These are phyloP conservation scores for Gloeophyllum trabeum DNA, from an alignment of 768 basidiomycete genomes.

Conservation along the genomic window DNA sequence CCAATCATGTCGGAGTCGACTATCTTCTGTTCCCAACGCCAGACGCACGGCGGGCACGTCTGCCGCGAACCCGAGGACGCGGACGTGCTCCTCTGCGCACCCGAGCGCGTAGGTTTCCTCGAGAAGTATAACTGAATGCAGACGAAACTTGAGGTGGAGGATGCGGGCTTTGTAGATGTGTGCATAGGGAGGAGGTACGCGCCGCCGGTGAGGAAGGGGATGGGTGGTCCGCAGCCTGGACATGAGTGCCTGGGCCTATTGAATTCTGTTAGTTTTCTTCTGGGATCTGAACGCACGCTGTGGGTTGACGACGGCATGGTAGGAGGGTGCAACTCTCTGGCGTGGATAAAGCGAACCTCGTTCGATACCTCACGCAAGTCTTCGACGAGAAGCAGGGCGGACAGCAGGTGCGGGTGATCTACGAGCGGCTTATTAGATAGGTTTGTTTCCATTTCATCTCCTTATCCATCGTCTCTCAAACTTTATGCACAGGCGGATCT, in stretches of 20 bases:
- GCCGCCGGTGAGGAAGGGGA: not conserved
- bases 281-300: not conserved
- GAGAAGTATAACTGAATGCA: not conserved
- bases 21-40: not conserved
- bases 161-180: slow-evolving; percentile 13
- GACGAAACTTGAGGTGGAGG: slow-evolving; percentile 11
- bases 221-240: slow-evolving; percentile 1
- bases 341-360: slow-evolving; percentile 5
- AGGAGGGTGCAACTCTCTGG: slow-evolving; percentile 5
- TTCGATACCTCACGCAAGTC: slow-evolving; percentile 3
- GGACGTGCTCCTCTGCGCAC: not conserved
- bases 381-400: slow-evolving; percentile 5
- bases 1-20: not conserved
- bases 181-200: slow-evolving; percentile 9
- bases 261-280: not conserved
- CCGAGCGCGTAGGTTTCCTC: not conserved
- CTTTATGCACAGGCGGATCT: not conserved
- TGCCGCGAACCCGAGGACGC: not conserved
- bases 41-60: not conserved
- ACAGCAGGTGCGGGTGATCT: slow-evolving; percentile 4
- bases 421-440: slow-evolving; percentile 3
- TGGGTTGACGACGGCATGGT: slow-evolving; percentile 6
- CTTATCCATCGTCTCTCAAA: not conserved
- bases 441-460: not conserved
- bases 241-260: not conserved